These are phyloP conservation scores for Metschnikowia arizonensis DNA, from an alignment of 805 yeast genomes.

Conservation along the genomic window DNA sequence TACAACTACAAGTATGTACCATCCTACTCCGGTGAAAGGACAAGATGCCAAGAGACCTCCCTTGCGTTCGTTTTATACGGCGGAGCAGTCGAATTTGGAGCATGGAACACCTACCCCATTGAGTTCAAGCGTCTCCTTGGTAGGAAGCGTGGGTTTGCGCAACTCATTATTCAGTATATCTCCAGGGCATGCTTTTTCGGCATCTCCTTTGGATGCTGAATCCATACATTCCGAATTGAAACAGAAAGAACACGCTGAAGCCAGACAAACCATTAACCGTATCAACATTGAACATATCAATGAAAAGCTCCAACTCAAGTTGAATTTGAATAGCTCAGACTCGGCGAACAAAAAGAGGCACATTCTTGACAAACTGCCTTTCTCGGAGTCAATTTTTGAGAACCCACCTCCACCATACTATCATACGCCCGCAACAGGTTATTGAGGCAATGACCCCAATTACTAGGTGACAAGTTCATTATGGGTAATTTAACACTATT, in stretches of 20 bases:
- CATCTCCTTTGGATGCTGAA: conserved; percentile 27
- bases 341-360: conserved; percentile 4
- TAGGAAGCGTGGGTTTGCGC: conserved; percentile 39
- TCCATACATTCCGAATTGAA: conserved; percentile 1
- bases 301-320: conserved; percentile 18
- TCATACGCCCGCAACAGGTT: conserved; percentile 15
- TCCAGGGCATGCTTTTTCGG: conserved; percentile 20
- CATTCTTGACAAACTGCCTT: background rate
- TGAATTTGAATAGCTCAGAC: conserved; percentile 3
- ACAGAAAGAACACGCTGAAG: conserved; percentile 12
- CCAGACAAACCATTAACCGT: conserved; percentile 26
- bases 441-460: conserved; percentile 1
- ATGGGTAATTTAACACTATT: background rate
- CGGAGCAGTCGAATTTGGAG: background rate
- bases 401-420: conserved; percentile 20
- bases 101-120: conserved; percentile 12
- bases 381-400: conserved; percentile 8
- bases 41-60: conserved; percentile 7
- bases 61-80: conserved; percentile 6
- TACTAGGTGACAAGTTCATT: background rate
- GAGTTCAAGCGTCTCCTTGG: conserved; percentile 21
- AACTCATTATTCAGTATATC: conserved; percentile 33
- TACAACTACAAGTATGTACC: conserved; percentile 7
- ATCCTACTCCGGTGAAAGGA: conserved; percentile 16
- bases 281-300: conserved; percentile 31